Base-by-base conservation (phyloP, 73 alveolate species). In the Effrenium voratum region DNA sequence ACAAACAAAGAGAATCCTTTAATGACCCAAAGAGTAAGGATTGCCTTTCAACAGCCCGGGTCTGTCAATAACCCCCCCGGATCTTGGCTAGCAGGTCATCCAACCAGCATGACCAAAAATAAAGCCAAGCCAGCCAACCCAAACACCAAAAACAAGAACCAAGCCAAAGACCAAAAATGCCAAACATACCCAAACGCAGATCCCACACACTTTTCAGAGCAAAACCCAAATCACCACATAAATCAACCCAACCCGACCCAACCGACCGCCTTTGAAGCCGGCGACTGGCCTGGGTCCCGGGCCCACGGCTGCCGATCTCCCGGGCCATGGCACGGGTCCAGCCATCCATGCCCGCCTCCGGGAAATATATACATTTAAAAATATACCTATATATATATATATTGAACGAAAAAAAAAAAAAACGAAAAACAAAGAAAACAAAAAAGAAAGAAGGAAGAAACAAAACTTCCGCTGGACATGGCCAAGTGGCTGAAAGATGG, bases 261-360 rank as follows among this genome's bases (percentile, higher is more conserved):
- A n/a, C n/a, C n/a, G n/a, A n/a, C n/a, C n/a, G n/a, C n/a, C n/a
- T n/a, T n/a, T n/a, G n/a, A n/a, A n/a, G n/a, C n/a, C n/a, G n/a
- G n/a, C n/a, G n/a, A n/a, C n/a, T 63, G 8, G 15, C 50, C 38
- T 38, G 36, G 52, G 44, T 44, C 80, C 34, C 16, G 36, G 46
- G 4, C 87, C 98, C 98, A 22, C 98, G 72, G 50, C 98, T 91
- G 90, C 98, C 98, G 32, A 91, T 73, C 60, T 91, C 98, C 43
- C 90, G n/a, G 4, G 98, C 98, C 98, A 91, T 72, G 57, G 98
- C 98, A 15, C 98, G 79, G 24, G 98, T 91, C 90, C 87, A 91
- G 60, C 98, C 98, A n/a, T 91, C 98, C 98, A 91, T 91, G 77
- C 98, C 98, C 19, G 98, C 98, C 98, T 91, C 40, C 5, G 55